These are phyloP conservation scores for Xylariaceae sp. DNA, from an alignment of 2,329 filamentous ascomycete species.

Conservation along the genomic window DNA sequence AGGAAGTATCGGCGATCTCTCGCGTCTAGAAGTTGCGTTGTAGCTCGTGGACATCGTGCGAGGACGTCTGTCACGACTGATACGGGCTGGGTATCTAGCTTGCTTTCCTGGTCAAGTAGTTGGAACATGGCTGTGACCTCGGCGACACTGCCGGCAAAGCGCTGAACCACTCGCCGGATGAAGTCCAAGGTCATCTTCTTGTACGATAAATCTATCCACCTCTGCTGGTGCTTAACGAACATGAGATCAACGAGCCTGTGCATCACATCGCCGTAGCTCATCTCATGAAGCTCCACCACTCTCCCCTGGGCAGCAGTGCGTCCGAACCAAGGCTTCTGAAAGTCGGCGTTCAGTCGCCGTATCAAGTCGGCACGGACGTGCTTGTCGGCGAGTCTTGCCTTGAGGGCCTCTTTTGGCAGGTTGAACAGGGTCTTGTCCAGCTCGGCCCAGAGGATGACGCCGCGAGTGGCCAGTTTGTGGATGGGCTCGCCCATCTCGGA, in stretches of 20 bases:
- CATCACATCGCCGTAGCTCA: slow-evolving; percentile 88
- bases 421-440: slow-evolving; percentile 99
- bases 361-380: slow-evolving; percentile 89
- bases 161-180: slow-evolving; percentile 93
- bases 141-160: slow-evolving; percentile 70
- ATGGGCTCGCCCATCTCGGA: slow-evolving; percentile 99
- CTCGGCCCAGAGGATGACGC: slow-evolving; percentile 95
- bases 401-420: slow-evolving; percentile 88
- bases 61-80: slow-evolving; percentile 72
- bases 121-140: slow-evolving; percentile 79
- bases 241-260: slow-evolving; percentile 83
- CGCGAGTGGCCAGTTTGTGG: slow-evolving; percentile 94
- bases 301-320: slow-evolving; percentile 74
- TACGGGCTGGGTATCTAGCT: too few relatives aligned
- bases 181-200: slow-evolving; percentile 85
- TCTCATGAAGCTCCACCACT: slow-evolving; percentile 84
- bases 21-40: slow-evolving; percentile 90
- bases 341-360: slow-evolving; percentile 91
- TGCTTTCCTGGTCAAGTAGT: slow-evolving; percentile 78
- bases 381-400: slow-evolving; percentile 80
- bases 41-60: slow-evolving; percentile 76
- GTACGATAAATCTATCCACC: slow-evolving; percentile 87
- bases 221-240: slow-evolving; percentile 82
- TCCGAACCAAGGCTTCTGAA: slow-evolving; percentile 96
- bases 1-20: slow-evolving; percentile 98